Conservation (phyloP, 1,139 yeast species). For the Scheffersomyces titani region DNA sequence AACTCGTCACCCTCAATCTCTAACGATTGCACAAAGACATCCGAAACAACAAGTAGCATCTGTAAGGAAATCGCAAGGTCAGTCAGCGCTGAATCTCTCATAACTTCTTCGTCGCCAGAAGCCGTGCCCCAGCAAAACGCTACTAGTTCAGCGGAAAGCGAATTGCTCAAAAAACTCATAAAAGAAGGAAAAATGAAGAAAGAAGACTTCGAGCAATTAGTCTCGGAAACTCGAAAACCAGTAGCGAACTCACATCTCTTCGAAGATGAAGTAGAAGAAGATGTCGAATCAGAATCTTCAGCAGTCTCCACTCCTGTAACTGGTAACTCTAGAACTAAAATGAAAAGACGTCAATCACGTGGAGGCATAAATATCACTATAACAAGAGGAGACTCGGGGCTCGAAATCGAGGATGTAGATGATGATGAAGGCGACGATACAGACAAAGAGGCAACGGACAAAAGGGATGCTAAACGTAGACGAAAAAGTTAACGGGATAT, state of each 20-base stretch:
- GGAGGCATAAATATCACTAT: conserved; percentile 22
- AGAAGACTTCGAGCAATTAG: conserved; percentile 27
- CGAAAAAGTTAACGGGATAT: conserved; percentile 3
- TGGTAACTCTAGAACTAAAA: conserved; percentile 8
- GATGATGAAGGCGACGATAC: conserved; percentile 2
- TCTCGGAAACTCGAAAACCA: conserved; percentile 26
- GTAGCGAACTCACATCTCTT: conserved; percentile 29
- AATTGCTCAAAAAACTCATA: conserved; percentile 31
- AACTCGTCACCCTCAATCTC: background rate
- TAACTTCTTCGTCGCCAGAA: background rate
- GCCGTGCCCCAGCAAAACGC: background rate
- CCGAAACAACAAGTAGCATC: background rate
- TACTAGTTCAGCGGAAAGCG: conserved; percentile 15
- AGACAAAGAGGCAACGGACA: background rate
- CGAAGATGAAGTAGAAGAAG: conserved; percentile 30
- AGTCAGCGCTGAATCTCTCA: background rate
- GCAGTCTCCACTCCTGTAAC: background rate
- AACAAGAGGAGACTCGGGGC: background rate
- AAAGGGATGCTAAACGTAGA: conserved; percentile 7
- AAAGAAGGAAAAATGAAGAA: conserved; percentile 24
- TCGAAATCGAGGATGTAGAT: background rate
- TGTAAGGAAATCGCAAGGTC: background rate
- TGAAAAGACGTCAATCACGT: conserved; percentile 28
- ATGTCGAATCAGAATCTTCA: conserved; percentile 14
- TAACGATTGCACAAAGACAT: background rate